phyloP scores from a whole-genome alignment of 148 eudicot species.

The Camellia sinensis region DNA sequence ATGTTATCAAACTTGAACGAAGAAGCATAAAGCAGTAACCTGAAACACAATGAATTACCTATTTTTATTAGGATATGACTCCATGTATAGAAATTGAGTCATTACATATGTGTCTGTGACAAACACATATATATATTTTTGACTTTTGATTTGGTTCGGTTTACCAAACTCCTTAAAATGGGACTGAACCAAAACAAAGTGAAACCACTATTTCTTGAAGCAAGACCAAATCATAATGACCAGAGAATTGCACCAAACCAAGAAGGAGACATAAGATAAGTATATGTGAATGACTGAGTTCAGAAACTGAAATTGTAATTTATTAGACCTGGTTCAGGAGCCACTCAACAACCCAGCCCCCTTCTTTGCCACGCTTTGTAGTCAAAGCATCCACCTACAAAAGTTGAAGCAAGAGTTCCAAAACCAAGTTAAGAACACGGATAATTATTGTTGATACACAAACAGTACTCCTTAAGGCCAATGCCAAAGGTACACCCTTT shows the following conservation, averaged over 20 bases:
- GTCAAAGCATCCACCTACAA: conserved; percentile 81
- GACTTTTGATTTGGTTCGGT: not conserved
- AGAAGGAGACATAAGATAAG: not conserved
- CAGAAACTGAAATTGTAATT: too few relatives aligned
- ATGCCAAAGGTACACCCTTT: not conserved
- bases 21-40: too few relatives aligned
- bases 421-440: not conserved
- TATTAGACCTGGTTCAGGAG: too few relatives aligned
- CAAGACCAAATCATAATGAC: not conserved
- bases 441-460: too few relatives aligned
- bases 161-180: too few relatives aligned
- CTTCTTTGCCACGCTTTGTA: conserved; percentile 70
- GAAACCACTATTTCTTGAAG: too few relatives aligned
- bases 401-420: not conserved
- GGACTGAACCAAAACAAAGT: too few relatives aligned
- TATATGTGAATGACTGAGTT: too few relatives aligned
- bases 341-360: too few relatives aligned
- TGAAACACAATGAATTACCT: not conserved
- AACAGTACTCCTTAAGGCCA: not conserved
- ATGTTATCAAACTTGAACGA: too few relatives aligned
- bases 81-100: too few relatives aligned
- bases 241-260: not conserved
- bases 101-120: not conserved
- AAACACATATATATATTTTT: too few relatives aligned
- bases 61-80: not conserved